A percentile compares a stretch with the other conserved stretches of the same genome.
Evolutionary conservation across 768 basidiomycete genomes (phyloP).

Genomic region (Stropharia rugosoannulata): DNA sequence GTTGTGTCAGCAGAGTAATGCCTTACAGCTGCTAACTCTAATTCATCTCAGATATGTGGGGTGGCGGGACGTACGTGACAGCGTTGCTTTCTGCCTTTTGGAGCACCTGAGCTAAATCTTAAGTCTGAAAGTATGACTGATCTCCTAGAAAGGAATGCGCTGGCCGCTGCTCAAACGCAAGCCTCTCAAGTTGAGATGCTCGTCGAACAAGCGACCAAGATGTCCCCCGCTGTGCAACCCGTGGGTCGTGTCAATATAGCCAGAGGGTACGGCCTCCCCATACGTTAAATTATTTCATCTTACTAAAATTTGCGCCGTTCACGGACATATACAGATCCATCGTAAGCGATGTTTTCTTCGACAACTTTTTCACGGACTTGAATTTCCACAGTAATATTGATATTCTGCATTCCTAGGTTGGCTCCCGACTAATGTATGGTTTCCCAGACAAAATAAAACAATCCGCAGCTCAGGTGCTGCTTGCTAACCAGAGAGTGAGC

Average conservation of each 20-base stretch:
- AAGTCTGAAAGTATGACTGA: constrained; percentile 30
- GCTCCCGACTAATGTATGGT: constrained; percentile 5
- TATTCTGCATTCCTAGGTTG: not conserved
- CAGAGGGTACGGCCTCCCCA: constrained; percentile 29
- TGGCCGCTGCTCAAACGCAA: constrained; percentile 33
- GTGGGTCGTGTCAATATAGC: constrained; percentile 37
- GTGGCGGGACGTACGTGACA: constrained; percentile 32
- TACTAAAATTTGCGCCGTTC: not conserved
- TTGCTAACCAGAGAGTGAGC: constrained; percentile 31
- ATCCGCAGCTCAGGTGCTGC: constrained; percentile 33
- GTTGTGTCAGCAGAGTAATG: not conserved
- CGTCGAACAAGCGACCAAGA: constrained; percentile 36
- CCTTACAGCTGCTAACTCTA: not conserved
- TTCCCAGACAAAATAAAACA: constrained; percentile 37
- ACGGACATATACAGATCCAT: constrained; percentile 27
- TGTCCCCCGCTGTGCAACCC: constrained; percentile 35
- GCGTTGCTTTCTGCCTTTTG: not conserved
- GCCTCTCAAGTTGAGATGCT: constrained; percentile 33
- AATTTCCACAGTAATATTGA: constrained; percentile 37
- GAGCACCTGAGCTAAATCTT: constrained; percentile 6
- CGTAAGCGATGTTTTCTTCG: constrained; percentile 39
- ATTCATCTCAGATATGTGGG: constrained; percentile 35
- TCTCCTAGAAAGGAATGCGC: constrained; percentile 40
- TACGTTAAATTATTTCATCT: not conserved
- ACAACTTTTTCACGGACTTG: constrained; percentile 42